Evolutionary conservation across 2,329 filamentous ascomycete species (phyloP).

Genomic region (Neurospora sp.): DNA sequence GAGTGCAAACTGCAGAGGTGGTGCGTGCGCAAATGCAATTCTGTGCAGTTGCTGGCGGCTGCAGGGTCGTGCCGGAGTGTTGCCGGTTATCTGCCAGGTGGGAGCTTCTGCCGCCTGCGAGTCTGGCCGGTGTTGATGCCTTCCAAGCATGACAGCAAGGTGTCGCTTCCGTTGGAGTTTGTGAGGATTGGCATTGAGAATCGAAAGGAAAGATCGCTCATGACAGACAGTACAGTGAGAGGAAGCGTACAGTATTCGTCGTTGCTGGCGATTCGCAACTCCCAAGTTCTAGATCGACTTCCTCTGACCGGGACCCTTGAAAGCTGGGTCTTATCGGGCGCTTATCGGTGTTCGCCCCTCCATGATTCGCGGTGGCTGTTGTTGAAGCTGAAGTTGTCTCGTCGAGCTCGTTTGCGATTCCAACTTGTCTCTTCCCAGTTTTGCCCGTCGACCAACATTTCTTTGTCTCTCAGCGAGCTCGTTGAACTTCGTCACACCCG

Average conservation of each 20-base stretch:
- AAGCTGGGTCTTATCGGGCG: neutral
- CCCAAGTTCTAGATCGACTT: neutral
- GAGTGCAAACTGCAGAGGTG: slow-evolving; percentile 1
- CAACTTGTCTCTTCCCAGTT: neutral
- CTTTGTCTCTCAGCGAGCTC: neutral
- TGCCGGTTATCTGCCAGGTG: too few species aligned
- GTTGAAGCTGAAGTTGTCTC: neutral
- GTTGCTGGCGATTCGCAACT: neutral
- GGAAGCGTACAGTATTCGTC: too few species aligned
- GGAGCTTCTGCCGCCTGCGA: too few species aligned
- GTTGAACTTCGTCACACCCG: neutral
- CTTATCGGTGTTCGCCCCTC: neutral
- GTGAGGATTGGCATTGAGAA: neutral
- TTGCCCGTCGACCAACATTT: neutral
- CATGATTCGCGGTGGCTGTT: neutral
- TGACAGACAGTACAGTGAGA: too few species aligned
- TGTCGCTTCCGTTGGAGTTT: neutral
- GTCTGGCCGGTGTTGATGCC: too few species aligned
- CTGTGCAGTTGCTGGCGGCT: neutral
- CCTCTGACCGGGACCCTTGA: neutral
- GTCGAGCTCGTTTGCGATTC: neutral
- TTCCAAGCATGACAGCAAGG: neutral
- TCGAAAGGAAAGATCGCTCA: neutral
- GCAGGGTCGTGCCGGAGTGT: neutral
- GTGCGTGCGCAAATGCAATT: neutral